Conservation (phyloP, 768 basidiomycete species). For the Termitomyces sp. region DNA sequence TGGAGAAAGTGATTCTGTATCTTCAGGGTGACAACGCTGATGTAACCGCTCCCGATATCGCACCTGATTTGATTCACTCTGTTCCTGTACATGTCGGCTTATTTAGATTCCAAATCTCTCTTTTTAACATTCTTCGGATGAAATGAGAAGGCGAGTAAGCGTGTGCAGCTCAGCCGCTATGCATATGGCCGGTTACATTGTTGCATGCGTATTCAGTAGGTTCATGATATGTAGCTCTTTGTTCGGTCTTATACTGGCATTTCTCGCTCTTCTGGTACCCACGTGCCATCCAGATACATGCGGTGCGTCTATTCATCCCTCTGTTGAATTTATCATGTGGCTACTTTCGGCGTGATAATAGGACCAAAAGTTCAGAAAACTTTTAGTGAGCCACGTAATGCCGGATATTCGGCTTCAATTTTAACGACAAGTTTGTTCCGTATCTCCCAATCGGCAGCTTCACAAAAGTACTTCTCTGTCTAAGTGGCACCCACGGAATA, state of each 20-base stretch:
- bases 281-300: conserved; percentile 12
- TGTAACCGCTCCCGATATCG: conserved; percentile 14
- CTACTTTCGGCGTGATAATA: conserved; percentile 5
- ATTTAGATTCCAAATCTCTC: conserved; percentile 13
- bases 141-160: conserved; percentile 2
- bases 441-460: background rate
- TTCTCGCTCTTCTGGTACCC: background rate
- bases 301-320: conserved; percentile 10
- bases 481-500: background rate
- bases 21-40: conserved; percentile 36
- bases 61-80: conserved; percentile 12
- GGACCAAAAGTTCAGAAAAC: background rate
- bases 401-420: background rate
- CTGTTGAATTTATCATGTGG: conserved; percentile 8
- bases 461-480: background rate
- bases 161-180: background rate
- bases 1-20: conserved; percentile 64
- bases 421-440: conserved; percentile 2
- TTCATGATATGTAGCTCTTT: background rate
- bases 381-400: background rate
- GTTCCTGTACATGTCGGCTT: conserved; percentile 15
- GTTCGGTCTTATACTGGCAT: background rate
- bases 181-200: background rate
- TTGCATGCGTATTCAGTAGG: background rate
- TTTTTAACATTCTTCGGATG: conserved; percentile 2